Base-by-base conservation (phyloP, 2,329 filamentous ascomycete genomes). In the Rhinocladiella mackenziei region DNA sequence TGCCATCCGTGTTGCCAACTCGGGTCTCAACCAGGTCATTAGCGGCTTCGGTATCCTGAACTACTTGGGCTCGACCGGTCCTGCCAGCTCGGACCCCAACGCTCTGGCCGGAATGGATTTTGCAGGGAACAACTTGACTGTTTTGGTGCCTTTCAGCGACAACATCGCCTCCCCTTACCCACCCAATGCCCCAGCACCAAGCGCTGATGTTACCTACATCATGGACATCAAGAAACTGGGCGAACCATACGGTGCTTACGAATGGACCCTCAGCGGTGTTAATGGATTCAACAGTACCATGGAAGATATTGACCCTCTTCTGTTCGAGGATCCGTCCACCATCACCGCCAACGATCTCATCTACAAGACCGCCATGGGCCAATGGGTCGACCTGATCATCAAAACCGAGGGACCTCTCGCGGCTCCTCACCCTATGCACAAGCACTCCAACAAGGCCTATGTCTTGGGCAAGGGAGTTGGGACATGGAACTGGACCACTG, bases 351-450 rank as follows among this genome's bases (percentile, higher is more conserved):
- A 67, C 45, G 73, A 78, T 48, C 63, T 75, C 20, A 74, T 72
- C n/a, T 67, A 77, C 48, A 63, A 64, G 4, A 77, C 74, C 4
- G 56, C 50, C 17, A 69, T 73, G 41, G 62, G 65, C 47, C 67
- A 70, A 4, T 80, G 76, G 76, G 64, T 80, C 6, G 77, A 81
- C 56, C 56, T 79, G 11, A 64, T 81, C 48, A 65, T 79, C 44
- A 59, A 68, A 18, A 64, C 71, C 1, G 58, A 61, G 17, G 57
- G 57, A 2, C 61, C 62, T 4, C 65, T 73, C 5, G 74, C 78
- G 55, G 77, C 72, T 3, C 66, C 74, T n/a, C 80, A 83, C 45
- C 75, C 77, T 0, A 75, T 83, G 42, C 80, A 83, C 68, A 81
- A 81, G 63, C 80, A 83, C 61, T 72, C 73, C 29, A 77, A 74